Base-by-base conservation (phyloP, 208 protist species). In the Paratrypanosoma confusum region DNA sequence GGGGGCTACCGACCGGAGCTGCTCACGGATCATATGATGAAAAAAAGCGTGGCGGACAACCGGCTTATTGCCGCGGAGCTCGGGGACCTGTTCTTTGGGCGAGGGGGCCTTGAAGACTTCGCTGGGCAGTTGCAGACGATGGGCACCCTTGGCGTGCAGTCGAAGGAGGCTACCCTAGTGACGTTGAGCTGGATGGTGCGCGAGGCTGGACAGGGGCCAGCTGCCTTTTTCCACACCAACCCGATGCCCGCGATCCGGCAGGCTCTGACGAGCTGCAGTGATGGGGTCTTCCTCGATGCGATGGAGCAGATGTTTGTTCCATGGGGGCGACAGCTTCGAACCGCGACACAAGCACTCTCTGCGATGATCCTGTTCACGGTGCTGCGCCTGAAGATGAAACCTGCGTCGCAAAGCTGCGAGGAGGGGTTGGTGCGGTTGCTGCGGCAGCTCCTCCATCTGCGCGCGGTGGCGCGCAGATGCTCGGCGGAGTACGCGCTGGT, bases 261-360 rank as follows among this genome's bases (percentile, higher is more conserved):
- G 31, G 62, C 67, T 5, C 36, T 87, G 17, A 58, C 65, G 33
- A 63, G 39, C 16, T 75, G 71, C 28, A 35, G 51, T 23, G 66
- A 76, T 35, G 47, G 31, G 0, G 45, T 54, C 26, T 77, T 87
- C 47, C 31, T 79, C 14, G 33, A 35, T 5, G 69, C 52, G 5
- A n/a, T 87, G 20, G 57, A 69, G 14, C 48, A 28, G n/a, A n/a
- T n/a, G n/a, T n/a, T n/a, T n/a, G n/a, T n/a, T n/a, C n/a, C n/a
- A n/a, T n/a, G n/a, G n/a, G n/a, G n/a, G n/a, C n/a, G n/a, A n/a
- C n/a, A n/a, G n/a, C n/a, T n/a, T n/a, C n/a, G n/a, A n/a, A n/a
- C n/a, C n/a, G n/a, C n/a, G n/a, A n/a, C n/a, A n/a, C n/a, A n/a
- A n/a, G n/a, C n/a, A n/a, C n/a, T n/a, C n/a, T n/a, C n/a, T n/a